phyloP scores from a whole-genome alignment of 2,329 filamentous ascomycete species.

The Juglanconis oblonga region DNA sequence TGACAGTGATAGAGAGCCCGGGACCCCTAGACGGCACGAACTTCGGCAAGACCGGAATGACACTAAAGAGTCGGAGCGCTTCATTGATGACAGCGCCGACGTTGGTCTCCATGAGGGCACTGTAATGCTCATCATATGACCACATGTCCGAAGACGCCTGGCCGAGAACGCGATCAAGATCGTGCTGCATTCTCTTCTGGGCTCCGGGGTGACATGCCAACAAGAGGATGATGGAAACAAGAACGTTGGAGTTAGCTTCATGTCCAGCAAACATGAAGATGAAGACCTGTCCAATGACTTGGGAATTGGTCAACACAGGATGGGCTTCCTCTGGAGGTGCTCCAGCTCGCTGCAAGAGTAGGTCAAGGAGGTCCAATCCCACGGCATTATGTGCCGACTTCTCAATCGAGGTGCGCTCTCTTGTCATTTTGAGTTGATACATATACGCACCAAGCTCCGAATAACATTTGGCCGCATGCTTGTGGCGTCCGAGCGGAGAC shows the following conservation, averaged over 20 bases:
- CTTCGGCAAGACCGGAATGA: neutral
- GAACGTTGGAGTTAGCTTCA: neutral
- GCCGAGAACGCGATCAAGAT: neutral
- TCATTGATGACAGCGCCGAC: neutral
- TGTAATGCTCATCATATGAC: neutral
- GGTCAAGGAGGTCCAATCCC: neutral
- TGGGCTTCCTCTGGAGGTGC: neutral
- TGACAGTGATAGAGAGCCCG: neutral
- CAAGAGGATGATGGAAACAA: neutral
- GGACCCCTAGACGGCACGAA: neutral
- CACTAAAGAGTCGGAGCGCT: neutral
- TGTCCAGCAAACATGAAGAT: neutral
- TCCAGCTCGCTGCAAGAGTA: neutral
- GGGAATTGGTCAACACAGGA: neutral
- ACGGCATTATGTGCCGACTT: neutral
- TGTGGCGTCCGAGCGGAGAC: neutral
- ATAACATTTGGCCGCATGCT: neutral
- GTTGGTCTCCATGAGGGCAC: neutral
- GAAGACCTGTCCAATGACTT: neutral
- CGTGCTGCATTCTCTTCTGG: neutral
- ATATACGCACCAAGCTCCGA: neutral
- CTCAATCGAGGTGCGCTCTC: neutral
- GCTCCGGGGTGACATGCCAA: neutral
- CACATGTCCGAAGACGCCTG: neutral
- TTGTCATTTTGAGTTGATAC: neutral